These are phyloP conservation scores for Sapria himalayana DNA, from an alignment of 345 rosid species.

Conservation along the genomic window DNA sequence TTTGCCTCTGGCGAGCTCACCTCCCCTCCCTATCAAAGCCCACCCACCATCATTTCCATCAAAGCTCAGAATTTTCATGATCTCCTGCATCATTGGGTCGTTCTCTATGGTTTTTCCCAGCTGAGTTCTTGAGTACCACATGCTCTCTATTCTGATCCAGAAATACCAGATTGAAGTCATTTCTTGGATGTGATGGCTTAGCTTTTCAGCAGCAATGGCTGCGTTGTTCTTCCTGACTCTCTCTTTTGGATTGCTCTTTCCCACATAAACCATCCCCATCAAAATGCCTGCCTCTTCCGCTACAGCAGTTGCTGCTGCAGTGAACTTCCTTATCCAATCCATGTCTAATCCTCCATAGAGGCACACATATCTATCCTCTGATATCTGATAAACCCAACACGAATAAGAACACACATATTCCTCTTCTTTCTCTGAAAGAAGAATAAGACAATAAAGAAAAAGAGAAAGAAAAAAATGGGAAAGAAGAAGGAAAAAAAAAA, in stretches of 20 bases:
- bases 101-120: constrained; percentile 15
- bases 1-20: constrained; percentile 22
- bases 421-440: too few species aligned
- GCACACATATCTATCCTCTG: constrained; percentile 25
- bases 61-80: constrained; percentile 29
- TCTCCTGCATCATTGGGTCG: constrained; percentile 32
- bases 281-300: constrained; percentile 20
- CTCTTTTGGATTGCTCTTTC: constrained; percentile 41
- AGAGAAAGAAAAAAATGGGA: too few species aligned
- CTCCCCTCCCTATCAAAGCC: constrained; percentile 28
- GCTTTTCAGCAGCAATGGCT: constrained; percentile 15
- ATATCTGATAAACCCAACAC: constrained; percentile 3
- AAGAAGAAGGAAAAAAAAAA: too few species aligned
- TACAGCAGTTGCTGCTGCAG: constrained; percentile 13
- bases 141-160: constrained; percentile 45
- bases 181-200: constrained; percentile 23
- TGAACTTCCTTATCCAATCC: constrained; percentile 41
- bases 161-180: constrained; percentile 31
- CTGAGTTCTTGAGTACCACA: constrained; percentile 42
- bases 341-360: constrained; percentile 65
- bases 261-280: constrained; percentile 45
- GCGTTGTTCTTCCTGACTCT: constrained; percentile 18
- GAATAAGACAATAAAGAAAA: too few species aligned
- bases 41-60: constrained; percentile 43
- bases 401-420: too few species aligned